Base-by-base conservation (phyloP, 2,329 filamentous ascomycete genomes). In the Xylaria sp. region DNA sequence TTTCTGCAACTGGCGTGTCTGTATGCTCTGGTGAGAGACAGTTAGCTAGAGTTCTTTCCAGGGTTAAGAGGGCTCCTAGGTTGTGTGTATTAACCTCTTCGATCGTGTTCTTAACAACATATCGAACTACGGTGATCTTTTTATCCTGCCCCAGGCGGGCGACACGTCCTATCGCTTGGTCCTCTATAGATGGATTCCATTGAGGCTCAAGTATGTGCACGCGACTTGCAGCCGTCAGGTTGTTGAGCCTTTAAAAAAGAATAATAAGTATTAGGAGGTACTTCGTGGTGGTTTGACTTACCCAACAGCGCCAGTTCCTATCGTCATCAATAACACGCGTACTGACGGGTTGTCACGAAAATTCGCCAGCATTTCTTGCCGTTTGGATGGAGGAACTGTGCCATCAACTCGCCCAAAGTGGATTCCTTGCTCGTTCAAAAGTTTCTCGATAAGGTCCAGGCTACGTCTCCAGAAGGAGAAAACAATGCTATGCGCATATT, bases 391-490 rank as follows among this genome's bases (percentile, higher is more conserved):
- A 2, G 70, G 66, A 41, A 78, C 60, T 5, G 66, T 69, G 9
- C 79, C 78, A 63, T 80, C 75, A 12, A 79, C 69, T 10, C 76
- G 76, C n/a, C 69, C 50, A 57, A 73, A 77, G 51, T 25, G 69
- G 46, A 81, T 73, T 25, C 55, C 48, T 18, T 74, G 60, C n/a
- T 61, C 65, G 5, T 31, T 62, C 39, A 79, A 70, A 20, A 78
- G 71, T 37, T 67, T 62, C 41, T 73, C 74, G 15, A 78, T 64
- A 54, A 80, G 56, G 59, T 78, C 74, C 2, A 81, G 70, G 52
- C 76, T 80, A 28, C 76, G 78, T 12, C 74, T 80, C 80, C 79
- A 81, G 28, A 68, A 77, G 13, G 78, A 79, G 65, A 81, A 81
- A 15, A 81, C 69, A 50, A 81, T 73, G 60, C 79, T 81, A 70